These are phyloP conservation scores for Fusarium tanahbumbuense DNA, from an alignment of 2,329 filamentous ascomycete genomes.

Conservation along the genomic window DNA sequence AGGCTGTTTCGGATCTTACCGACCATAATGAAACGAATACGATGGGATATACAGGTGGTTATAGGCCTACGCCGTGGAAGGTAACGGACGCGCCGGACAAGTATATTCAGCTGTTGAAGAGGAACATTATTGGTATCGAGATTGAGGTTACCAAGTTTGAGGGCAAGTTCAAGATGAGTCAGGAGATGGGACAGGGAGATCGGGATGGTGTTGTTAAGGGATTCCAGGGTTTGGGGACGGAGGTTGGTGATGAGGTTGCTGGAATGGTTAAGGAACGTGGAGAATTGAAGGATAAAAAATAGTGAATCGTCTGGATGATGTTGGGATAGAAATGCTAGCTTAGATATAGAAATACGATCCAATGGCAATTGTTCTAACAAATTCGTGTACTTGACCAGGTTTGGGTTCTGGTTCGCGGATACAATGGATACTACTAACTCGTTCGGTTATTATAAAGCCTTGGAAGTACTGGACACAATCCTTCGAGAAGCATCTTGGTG, in stretches of 20 bases:
- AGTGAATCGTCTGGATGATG: background rate
- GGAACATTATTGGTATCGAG: conserved; percentile 70
- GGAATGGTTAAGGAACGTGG: conserved; percentile 44
- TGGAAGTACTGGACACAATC: too few species aligned
- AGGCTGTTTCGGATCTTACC: conserved; percentile 64
- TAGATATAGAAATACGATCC: background rate
- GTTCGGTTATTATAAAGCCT: too few species aligned
- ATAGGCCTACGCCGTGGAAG: conserved; percentile 59
- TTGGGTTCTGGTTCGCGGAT: background rate
- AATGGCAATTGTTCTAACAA: fast-evolving
- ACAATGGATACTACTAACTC: background rate
- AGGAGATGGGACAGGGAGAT: conserved; percentile 66
- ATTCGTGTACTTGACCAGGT: background rate
- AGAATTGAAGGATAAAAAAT: conserved; percentile 14
- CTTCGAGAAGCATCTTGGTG: too few species aligned
- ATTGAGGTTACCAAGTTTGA: conserved; percentile 65
- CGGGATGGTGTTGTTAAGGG: conserved; percentile 67
- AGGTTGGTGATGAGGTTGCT: conserved; percentile 46
- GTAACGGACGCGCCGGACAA: conserved; percentile 66
- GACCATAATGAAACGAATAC: conserved; percentile 61
- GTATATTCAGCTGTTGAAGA: conserved; percentile 68
- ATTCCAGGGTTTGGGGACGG: conserved; percentile 55
- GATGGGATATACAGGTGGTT: conserved; percentile 64
- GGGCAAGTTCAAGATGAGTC: conserved; percentile 75
- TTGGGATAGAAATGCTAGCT: too few species aligned